phyloP scores from a whole-genome alignment of 805 yeast species.

The Kuraishia ogatae region DNA sequence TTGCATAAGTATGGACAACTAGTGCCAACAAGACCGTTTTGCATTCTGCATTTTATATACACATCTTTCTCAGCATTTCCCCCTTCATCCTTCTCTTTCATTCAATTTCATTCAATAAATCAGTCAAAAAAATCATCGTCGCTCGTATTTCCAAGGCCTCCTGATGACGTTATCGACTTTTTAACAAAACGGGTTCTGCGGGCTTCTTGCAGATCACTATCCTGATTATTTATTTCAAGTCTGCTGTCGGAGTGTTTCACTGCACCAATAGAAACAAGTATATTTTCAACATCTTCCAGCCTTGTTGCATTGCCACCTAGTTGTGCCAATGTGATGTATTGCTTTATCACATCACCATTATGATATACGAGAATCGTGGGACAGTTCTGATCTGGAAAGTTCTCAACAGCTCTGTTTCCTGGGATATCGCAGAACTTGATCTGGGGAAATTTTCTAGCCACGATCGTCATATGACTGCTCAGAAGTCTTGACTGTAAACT shows the following conservation, averaged over 20 bases:
- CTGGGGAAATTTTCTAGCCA: slow-evolving; percentile 68
- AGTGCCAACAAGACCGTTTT: not conserved
- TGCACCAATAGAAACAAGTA: slow-evolving; percentile 60
- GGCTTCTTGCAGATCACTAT: slow-evolving; percentile 47
- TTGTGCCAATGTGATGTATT: slow-evolving; percentile 69
- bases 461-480: slow-evolving; percentile 40
- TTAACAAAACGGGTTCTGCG: slow-evolving; percentile 45
- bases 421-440: slow-evolving; percentile 88
- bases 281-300: slow-evolving; percentile 60
- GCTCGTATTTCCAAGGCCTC: slow-evolving; percentile 26
- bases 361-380: slow-evolving; percentile 85
- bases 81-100: not conserved
- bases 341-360: slow-evolving; percentile 71
- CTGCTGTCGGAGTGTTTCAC: slow-evolving; percentile 62
- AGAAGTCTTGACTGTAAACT: slow-evolving; percentile 68
- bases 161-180: slow-evolving; percentile 39
- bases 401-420: slow-evolving; percentile 86
- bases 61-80: not conserved
- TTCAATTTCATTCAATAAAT: not conserved
- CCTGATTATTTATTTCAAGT: slow-evolving; percentile 50
- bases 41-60: not conserved
- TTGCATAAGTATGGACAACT: not conserved
- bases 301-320: slow-evolving; percentile 79
- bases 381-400: slow-evolving; percentile 82
- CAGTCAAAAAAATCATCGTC: slow-evolving; percentile 44